Evolutionary conservation across 2,329 filamentous ascomycete species (phyloP).

Genomic region (Kalaharituber pfeilii): DNA sequence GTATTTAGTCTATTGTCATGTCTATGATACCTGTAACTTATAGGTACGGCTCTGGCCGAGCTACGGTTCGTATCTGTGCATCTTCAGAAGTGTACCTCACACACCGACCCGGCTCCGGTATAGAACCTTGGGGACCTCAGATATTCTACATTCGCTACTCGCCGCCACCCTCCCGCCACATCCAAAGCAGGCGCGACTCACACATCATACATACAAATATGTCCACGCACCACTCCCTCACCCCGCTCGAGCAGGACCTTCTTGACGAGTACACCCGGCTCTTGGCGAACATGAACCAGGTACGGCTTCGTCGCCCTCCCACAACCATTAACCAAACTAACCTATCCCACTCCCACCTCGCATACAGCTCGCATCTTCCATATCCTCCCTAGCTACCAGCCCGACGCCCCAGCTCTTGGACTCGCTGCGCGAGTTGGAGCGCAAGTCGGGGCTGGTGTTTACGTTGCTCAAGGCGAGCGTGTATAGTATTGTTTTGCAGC

Average conservation of each 20-base stretch:
- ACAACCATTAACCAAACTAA: neutral
- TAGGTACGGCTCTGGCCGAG: too few relatives aligned
- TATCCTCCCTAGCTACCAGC: constrained; percentile 46
- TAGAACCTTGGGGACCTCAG: too few relatives aligned
- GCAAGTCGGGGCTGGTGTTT: constrained; percentile 88
- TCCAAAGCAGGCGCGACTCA: neutral
- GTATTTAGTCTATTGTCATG: too few relatives aligned
- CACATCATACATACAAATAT: neutral
- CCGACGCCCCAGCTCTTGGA: constrained; percentile 73
- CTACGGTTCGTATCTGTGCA: too few relatives aligned
- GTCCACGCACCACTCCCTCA: constrained; percentile 30
- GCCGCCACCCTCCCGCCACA: too few relatives aligned
- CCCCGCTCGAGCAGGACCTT: constrained; percentile 79
- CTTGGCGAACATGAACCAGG: constrained; percentile 80
- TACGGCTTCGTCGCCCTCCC: constrained; percentile 28
- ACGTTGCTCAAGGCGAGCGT: constrained; percentile 95
- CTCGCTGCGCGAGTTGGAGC: constrained; percentile 68
- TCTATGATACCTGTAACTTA: too few relatives aligned
- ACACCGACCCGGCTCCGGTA: too few relatives aligned
- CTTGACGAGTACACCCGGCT: constrained; percentile 83
- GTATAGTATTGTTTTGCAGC: constrained; percentile 95
- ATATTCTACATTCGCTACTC: too few relatives aligned
- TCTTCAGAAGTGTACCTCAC: too few relatives aligned
- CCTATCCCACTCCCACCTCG: constrained; percentile 1
- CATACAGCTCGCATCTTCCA: constrained; percentile 39